Evolutionary conservation across 1,139 yeast genomes (phyloP), one percentile per base, ranked within the genome.

Genomic region (Spathaspora sp.): DNA sequence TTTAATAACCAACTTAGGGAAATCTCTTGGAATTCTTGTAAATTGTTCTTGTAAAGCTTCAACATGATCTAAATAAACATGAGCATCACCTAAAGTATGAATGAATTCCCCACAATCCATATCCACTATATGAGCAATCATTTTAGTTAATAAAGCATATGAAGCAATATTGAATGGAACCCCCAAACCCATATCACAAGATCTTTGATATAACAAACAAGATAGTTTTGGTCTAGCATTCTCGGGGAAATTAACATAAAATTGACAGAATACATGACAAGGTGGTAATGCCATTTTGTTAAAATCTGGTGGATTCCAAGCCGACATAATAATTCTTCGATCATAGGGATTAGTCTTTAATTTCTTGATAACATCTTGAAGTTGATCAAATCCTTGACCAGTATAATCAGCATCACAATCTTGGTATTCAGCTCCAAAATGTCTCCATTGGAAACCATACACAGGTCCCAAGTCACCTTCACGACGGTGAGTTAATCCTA

Each of bases 131-230:
- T 89, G 91, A 1, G 99, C 99, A 56, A 93, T 87, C 98, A 93
- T 93, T 58, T 80, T 86, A 2, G 97, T 90, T 52, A 93, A 74
- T 49, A 93, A 72, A 0, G 99, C 96, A 63, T 93, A 93, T 0
- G 97, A 89, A 0, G 99, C 99, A 59, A 95, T 93, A 63, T 93
- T 95, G 67, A 93, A 93, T 0, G 99, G 99, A 13, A 93, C 98
- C 10, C 99, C 99, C 33, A 93, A 78, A 0, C 99, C 99, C 97
- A 93, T 91, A 61, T 93, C 99, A 68, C 98, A 93, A n/a, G 97
- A 89, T 59, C 99, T 80, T 69, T 93, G 99, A 67, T 95, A 93
- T 70, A 93, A 73, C 50, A 86, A 80, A 64, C 99, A 95, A 11
- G 95, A 86, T 48, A 93, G 76, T 59, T 75, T 82, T 31, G 95